Base-by-base conservation (phyloP, 306 rosid genomes). In the Lathyrus oleraceus region DNA sequence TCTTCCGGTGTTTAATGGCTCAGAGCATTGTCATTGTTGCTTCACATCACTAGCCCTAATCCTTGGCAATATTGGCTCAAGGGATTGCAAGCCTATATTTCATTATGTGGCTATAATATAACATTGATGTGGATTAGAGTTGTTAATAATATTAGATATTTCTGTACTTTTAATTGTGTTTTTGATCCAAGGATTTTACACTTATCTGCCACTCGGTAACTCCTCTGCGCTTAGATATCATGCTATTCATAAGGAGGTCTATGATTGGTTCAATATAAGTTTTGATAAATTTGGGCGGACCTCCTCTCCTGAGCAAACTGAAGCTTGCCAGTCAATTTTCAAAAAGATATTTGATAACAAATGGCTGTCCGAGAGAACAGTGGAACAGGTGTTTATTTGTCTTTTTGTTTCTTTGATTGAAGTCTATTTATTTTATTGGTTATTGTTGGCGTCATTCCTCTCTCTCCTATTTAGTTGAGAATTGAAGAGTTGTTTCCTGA, bases 221-320 rank as follows among this genome's bases (percentile, higher is more conserved):
- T 67, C 21, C 15, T 45, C 16, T 35, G 23, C 59, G 9, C 36
- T 67, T 78, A 90, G 98, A 72, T 93, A 93, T 40, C 67, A 90
- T 78, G 89, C 86, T 30, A 85, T 90, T 85, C 98, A 93, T 74
- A 88, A 69, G 73, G 84, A 90, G 49, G 97, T 93, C 32, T 93
- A 93, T 45, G 23, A 85, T 42, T 93, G 98, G 98, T 93, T 93
- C 72, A 70, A 85, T 56, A 94, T 94, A 23, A 88, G 90, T 73
- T 94, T 90, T 74, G 98, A 94, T 63, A 80, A 94, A 76, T 94
- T 94, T 81, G 98, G 98, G 44, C 86, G 98, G 14, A 94, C 97
- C 5, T 94, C 98, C 0, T 5, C 81, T 17, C 90, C 97, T 12
- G 82, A 88, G 76, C 98, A 94, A 53, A 94, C 98, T 9, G 96